Evolutionary conservation across 495 filamentous ascomycete genomes (phyloP).

Genomic region (Xylaria castorea): DNA sequence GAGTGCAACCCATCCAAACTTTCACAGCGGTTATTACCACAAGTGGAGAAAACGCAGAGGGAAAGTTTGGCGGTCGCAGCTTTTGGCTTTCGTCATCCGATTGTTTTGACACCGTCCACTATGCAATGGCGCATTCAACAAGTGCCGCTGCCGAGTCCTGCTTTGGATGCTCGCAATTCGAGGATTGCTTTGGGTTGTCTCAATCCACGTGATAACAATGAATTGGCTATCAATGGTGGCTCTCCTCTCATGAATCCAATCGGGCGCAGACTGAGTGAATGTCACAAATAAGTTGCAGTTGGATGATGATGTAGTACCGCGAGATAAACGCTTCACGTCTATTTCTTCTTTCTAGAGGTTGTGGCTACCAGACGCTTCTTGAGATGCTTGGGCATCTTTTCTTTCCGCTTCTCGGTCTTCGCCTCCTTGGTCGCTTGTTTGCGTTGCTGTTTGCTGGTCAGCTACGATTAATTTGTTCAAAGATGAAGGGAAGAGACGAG

Average conservation of each 20-base stretch:
- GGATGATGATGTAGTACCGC: not conserved
- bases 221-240: not conserved
- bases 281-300: not conserved
- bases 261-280: not conserved
- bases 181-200: not conserved
- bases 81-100: constrained; percentile 39
- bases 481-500: not conserved
- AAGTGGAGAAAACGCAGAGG: constrained; percentile 38
- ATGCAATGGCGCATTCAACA: not conserved
- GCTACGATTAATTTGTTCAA: constrained; percentile 8
- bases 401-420: constrained; percentile 86
- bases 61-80: not conserved
- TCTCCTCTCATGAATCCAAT: not conserved
- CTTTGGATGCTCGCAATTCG: not conserved
- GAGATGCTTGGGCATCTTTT: constrained; percentile 93
- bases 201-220: not conserved
- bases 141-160: not conserved
- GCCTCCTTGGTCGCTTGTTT: constrained; percentile 93
- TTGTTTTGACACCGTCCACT: constrained; percentile 29
- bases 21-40: constrained; percentile 44
- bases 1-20: constrained; percentile 36
- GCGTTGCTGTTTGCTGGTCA: constrained; percentile 62
- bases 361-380: constrained; percentile 78
- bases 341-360: constrained; percentile 45
- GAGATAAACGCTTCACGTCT: not conserved